These are phyloP conservation scores for Dicorynia guianensis DNA, from an alignment of 306 rosid genomes.

Conservation along the genomic window DNA sequence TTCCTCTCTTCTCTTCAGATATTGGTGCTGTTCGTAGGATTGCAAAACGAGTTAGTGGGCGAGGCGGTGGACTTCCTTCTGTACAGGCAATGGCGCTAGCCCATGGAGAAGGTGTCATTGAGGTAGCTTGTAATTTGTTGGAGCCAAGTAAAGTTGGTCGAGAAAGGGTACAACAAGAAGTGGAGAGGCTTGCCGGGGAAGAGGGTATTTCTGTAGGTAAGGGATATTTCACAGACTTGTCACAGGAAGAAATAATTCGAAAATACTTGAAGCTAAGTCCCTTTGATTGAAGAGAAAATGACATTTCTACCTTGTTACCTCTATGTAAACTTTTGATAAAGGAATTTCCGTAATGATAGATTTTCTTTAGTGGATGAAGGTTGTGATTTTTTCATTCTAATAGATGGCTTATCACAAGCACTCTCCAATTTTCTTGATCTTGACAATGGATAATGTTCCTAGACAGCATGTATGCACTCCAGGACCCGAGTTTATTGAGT, in stretches of 20 bases:
- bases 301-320: slow-evolving; percentile 9
- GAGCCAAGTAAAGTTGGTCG: slow-evolving; percentile 62
- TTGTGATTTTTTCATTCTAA: slow-evolving; percentile 11
- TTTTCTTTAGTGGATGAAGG: background rate
- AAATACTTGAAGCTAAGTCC: slow-evolving; percentile 52
- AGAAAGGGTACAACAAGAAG: slow-evolving; percentile 34
- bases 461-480: background rate
- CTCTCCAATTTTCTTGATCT: background rate
- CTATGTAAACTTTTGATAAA: background rate
- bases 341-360: slow-evolving; percentile 3
- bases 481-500: background rate
- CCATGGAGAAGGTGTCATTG: slow-evolving; percentile 25
- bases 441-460: background rate
- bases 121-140: slow-evolving; percentile 39
- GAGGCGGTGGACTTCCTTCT: slow-evolving; percentile 53
- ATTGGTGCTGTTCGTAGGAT: slow-evolving; percentile 56
- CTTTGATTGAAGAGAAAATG: slow-evolving; percentile 28
- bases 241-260: slow-evolving; percentile 67
- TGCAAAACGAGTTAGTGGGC: slow-evolving; percentile 41
- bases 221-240: slow-evolving; percentile 85
- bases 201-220: slow-evolving; percentile 67
- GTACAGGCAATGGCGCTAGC: slow-evolving; percentile 89
- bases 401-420: background rate
- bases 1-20: slow-evolving; percentile 71
- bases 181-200: slow-evolving; percentile 69